Base-by-base conservation (phyloP, 768 basidiomycete species). In the Auricularia sp. region DNA sequence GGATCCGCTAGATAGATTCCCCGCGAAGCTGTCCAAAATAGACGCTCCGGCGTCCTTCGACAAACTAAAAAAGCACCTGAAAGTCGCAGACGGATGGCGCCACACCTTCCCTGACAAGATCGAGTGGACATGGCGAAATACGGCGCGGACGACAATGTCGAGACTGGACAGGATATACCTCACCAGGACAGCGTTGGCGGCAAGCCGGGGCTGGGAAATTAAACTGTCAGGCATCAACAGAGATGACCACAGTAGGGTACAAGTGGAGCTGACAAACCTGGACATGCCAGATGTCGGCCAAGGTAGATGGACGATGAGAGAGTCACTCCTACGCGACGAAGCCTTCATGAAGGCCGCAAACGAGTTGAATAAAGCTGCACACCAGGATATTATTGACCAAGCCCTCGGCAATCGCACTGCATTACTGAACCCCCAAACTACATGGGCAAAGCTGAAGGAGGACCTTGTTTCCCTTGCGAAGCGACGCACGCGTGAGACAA, bases 1-100 rank as follows among this genome's bases (percentile, higher is more conserved):
- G 54, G 69, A 71, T 11, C 36, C 14, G 0, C 61, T 71, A 10
- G 71, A 72, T 51, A 54, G 69, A 0, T 36, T 67, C 14, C 70
- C 71, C 24, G 44, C 36, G 21, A 51, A 51, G 47, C 4, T 51
- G 16, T 16, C 13, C 6, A 16, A 5, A 4, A 16, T 21, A 3
- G 47, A 51, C 47, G 47, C 6, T 5, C 47, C 47, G 4, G 47
- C 4, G 3, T 7, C 47, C 13, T 51, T 51, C 47, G 47, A 51
- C 47, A 7, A 5, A 21, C 47, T 51, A 4, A 51, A 51, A 51
- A 5, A 16, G 6, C 14, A 51, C 47, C 47, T 51, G 4, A 16
- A 3, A 51, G 47, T 51, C 6, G 14, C 6, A 5, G 47, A 51
- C 14, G 47, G 47, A 7, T 51, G 47, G 47, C 47, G 47, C 16